Evolutionary conservation across 164 flowering plant genomes (phyloP).

Genomic region (Kalanchoe fedtschenkoi): DNA sequence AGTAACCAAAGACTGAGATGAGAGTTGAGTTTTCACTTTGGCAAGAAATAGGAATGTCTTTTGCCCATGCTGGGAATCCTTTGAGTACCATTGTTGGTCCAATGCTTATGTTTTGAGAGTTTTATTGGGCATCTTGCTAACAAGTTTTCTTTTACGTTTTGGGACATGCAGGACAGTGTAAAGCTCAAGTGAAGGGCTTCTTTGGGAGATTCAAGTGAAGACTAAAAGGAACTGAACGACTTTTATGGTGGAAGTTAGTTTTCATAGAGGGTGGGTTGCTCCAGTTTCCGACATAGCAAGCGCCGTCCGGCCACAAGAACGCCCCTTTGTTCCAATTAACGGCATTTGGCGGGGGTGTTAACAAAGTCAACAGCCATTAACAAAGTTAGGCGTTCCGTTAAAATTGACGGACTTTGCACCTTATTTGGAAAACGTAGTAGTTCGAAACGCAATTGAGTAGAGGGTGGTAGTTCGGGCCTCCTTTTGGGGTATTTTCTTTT

Average conservation of each 20-base stretch:
- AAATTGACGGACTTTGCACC: no score
- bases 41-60: slow-evolving; percentile 35
- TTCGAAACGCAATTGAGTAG: no score
- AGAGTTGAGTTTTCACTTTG: slow-evolving; percentile 23
- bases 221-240: slow-evolving; percentile 9
- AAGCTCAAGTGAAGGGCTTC: slow-evolving; percentile 11
- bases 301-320: no score
- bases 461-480: no score
- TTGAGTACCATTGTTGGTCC: slow-evolving; percentile 13
- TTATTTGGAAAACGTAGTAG: no score
- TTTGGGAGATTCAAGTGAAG: slow-evolving; percentile 13
- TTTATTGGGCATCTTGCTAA: slow-evolving; percentile 25
- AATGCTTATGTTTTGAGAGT: slow-evolving; percentile 13
- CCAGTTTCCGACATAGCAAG: no score
- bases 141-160: slow-evolving; percentile 19
- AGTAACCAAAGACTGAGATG: not conserved
- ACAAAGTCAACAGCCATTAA: no score
- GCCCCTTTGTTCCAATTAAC: no score
- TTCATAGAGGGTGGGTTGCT: no score
- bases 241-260: slow-evolving; percentile 12
- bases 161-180: slow-evolving; percentile 17
- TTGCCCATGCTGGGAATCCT: slow-evolving; percentile 11
- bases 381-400: no score
- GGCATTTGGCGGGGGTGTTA: no score
- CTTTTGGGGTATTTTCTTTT: no score